These are phyloP conservation scores for Prunus persica DNA, from an alignment of 306 rosid genomes.

Conservation along the genomic window DNA sequence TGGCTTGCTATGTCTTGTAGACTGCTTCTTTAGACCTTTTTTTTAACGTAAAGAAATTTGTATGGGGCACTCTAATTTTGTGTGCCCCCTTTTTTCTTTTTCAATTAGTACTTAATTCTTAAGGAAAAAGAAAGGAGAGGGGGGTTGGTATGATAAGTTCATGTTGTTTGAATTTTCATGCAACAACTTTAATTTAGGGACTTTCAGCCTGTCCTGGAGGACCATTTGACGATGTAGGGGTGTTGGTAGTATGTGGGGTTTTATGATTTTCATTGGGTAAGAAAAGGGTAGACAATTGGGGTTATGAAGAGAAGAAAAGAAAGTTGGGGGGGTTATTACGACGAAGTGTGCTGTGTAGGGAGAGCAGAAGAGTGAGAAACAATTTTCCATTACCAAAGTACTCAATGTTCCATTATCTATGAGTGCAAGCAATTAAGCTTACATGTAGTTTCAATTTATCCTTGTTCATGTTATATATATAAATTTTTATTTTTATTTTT, in stretches of 20 bases:
- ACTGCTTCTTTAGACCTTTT: background rate
- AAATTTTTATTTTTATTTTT: background rate
- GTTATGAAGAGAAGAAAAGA: background rate
- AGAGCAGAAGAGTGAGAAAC: background rate
- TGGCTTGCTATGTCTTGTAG: background rate
- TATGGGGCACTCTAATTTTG: too few relatives aligned
- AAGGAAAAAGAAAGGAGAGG: background rate
- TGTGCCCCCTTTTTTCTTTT: too few relatives aligned
- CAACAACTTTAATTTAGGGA: background rate
- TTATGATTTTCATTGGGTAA: background rate
- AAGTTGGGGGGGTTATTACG: background rate
- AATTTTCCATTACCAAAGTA: background rate
- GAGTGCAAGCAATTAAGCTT: background rate
- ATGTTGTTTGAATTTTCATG: background rate
- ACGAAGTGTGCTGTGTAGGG: background rate
- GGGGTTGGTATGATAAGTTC: background rate
- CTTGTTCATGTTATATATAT: background rate
- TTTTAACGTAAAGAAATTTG: background rate
- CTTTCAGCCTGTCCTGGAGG: background rate
- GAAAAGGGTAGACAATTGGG: background rate
- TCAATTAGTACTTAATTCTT: too few relatives aligned
- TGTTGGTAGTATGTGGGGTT: background rate
- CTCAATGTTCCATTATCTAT: background rate
- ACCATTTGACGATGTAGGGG: background rate
- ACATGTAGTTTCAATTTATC: background rate